phyloP scores from a whole-genome alignment of 2,329 filamentous ascomycete genomes.

The Bimuria novae-zelandiae region DNA sequence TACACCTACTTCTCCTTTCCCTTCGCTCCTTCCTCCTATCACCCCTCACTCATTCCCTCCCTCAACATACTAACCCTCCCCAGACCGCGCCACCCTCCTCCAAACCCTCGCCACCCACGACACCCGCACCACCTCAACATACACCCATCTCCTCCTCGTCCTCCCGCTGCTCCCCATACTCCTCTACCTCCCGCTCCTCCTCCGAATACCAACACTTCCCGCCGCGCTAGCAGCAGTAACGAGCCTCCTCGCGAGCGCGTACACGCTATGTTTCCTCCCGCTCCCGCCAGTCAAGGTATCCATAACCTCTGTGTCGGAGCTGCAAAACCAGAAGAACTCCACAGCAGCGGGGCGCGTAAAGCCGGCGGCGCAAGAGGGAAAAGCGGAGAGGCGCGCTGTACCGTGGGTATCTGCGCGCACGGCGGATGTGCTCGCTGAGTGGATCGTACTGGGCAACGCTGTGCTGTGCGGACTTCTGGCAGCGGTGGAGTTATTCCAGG shows the following conservation, averaged over 20 bases:
- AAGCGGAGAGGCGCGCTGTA: slow-evolving; percentile 19
- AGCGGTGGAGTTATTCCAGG: slow-evolving; percentile 39
- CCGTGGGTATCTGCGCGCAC: slow-evolving; percentile 27
- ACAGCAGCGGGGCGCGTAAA: too few relatives aligned
- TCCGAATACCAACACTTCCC: slow-evolving; percentile 47
- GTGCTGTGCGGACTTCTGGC: slow-evolving; percentile 59
- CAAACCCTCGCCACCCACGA: slow-evolving; percentile 44
- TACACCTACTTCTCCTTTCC: neutral
- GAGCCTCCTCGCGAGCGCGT: slow-evolving; percentile 66
- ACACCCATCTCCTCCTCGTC: slow-evolving; percentile 59
- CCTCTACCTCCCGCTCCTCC: slow-evolving; percentile 59
- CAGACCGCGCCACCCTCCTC: slow-evolving; percentile 37
- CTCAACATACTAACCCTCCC: slow-evolving; percentile 4
- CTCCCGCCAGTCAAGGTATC: slow-evolving; percentile 54
- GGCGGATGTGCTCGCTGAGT: slow-evolving; percentile 58
- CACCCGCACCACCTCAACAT: slow-evolving; percentile 50
- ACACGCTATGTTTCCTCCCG: slow-evolving; percentile 62
- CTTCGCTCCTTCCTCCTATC: neutral
- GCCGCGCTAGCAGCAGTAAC: slow-evolving; percentile 64
- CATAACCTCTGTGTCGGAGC: slow-evolving; percentile 13
- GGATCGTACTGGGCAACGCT: slow-evolving; percentile 65
- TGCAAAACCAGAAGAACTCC: too few relatives aligned
- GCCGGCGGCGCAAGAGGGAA: neutral
- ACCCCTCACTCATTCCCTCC: neutral
- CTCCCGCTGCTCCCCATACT: slow-evolving; percentile 63